A percentile compares a stretch with the other conserved stretches of the same genome.
phyloP scores from a whole-genome alignment of 116 monocot species.

The Cymodocea nodosa region DNA sequence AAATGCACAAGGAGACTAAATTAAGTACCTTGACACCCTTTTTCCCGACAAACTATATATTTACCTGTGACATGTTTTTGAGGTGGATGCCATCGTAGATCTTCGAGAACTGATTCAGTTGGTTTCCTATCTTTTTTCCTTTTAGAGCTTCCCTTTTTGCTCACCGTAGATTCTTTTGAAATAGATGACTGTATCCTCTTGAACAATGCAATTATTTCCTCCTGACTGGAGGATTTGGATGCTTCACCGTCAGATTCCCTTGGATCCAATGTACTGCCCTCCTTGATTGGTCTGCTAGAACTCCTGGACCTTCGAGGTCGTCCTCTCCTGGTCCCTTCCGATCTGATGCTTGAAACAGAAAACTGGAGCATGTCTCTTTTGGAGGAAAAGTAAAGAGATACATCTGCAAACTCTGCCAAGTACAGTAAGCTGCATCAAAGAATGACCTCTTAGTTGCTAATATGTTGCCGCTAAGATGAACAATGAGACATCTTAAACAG shows the following conservation, averaged over 20 bases:
- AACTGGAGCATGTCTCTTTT: background rate
- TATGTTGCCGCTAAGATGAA: background rate
- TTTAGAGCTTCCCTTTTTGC: constrained; percentile 15
- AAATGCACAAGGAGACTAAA: background rate
- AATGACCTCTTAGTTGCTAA: constrained; percentile 21
- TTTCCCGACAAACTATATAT: background rate
- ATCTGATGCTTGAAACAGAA: constrained; percentile 11
- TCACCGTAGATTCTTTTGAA: constrained; percentile 15
- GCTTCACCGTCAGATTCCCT: background rate
- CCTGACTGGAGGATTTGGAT: constrained; percentile 19
- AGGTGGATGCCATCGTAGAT: background rate
- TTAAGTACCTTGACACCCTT: background rate
- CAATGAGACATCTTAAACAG: background rate
- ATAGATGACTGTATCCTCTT: constrained; percentile 44
- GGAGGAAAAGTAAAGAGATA: background rate
- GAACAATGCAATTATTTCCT: constrained; percentile 38
- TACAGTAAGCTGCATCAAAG: constrained; percentile 59
- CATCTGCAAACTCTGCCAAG: constrained; percentile 52
- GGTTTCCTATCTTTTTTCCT: background rate
- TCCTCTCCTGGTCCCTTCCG: constrained; percentile 24
- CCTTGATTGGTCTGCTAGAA: constrained; percentile 4
- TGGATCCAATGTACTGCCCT: background rate
- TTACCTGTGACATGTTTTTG: constrained; percentile 17
- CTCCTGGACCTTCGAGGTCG: constrained; percentile 3
- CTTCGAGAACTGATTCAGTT: background rate